phyloP scores from a whole-genome alignment of 73 alveolate species.

The Paramecium octaurelia region DNA sequence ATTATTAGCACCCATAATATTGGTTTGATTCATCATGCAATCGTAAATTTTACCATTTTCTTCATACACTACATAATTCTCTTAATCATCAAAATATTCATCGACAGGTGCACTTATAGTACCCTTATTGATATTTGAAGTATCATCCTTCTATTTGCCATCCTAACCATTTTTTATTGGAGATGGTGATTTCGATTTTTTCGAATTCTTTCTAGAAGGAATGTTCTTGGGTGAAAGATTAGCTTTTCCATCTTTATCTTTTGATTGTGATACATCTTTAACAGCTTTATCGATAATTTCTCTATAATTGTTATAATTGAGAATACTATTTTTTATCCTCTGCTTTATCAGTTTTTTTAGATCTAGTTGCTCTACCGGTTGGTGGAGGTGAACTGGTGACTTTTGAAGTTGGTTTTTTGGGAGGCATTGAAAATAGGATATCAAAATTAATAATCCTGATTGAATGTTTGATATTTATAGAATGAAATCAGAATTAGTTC shows the following conservation, averaged over 20 bases:
- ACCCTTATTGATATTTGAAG: not conserved
- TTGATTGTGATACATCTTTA: not conserved
- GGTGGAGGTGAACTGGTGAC: not conserved
- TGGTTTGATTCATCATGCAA: conserved; percentile 52
- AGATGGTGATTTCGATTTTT: not conserved
- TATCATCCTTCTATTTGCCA: not conserved
- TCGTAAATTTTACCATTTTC: conserved; percentile 29
- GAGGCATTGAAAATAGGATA: not conserved
- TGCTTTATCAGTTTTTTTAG: not conserved
- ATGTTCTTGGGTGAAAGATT: not conserved
- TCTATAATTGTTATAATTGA: not conserved
- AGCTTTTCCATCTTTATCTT: not conserved
- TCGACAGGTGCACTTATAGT: conserved; percentile 55
- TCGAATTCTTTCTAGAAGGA: not conserved
- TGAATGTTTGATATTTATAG: not conserved
- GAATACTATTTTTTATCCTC: conserved; percentile 22
- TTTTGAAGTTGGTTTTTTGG: not conserved
- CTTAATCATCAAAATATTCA: conserved; percentile 9
- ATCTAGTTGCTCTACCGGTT: not conserved
- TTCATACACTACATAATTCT: conserved; percentile 1
- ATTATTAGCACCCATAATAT: conserved; percentile 23
- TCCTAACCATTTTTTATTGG: not conserved
- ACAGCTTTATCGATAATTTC: not conserved
- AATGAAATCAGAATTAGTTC: not conserved
- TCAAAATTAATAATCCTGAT: not conserved